phyloP scores from a whole-genome alignment of 129 eudicot genomes.

The Smallanthus sonchifolius region DNA sequence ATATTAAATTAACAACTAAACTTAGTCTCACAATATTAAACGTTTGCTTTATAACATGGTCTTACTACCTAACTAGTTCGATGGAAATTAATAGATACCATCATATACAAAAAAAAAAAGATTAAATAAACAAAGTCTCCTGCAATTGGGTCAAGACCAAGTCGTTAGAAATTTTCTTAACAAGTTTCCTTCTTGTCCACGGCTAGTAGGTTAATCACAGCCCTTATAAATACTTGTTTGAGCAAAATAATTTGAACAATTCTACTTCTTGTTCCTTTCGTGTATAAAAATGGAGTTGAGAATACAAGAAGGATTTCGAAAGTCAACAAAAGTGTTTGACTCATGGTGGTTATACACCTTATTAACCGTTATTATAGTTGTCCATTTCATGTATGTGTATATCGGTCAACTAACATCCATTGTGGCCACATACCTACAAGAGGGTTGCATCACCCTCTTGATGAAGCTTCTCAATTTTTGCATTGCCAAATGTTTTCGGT shows the following conservation, averaged over 20 bases:
- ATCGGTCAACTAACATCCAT: constrained; percentile 2
- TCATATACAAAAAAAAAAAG: neutral
- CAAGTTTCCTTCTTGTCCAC: constrained; percentile 3
- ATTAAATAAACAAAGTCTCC: no score
- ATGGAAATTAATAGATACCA: neutral
- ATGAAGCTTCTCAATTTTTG: constrained; percentile 29
- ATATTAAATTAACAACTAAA: no score
- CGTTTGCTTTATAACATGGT: neutral
- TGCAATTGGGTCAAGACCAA: neutral
- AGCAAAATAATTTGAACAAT: neutral
- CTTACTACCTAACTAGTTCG: neutral
- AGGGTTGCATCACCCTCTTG: constrained; percentile 17
- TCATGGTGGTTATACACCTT: constrained; percentile 1
- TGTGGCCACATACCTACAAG: constrained; percentile 1
- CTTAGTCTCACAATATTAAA: neutral
- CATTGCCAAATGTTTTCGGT: constrained; percentile 29
- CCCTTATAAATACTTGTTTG: neutral
- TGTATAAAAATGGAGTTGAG: neutral
- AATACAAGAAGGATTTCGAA: neutral
- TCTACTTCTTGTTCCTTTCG: neutral
- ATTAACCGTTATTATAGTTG: neutral
- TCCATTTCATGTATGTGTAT: neutral
- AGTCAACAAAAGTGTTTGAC: neutral
- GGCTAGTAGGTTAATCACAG: neutral
- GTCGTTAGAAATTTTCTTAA: neutral